Conservation (phyloP, 2,329 filamentous ascomycete species). For the Thelonectria olida region DNA sequence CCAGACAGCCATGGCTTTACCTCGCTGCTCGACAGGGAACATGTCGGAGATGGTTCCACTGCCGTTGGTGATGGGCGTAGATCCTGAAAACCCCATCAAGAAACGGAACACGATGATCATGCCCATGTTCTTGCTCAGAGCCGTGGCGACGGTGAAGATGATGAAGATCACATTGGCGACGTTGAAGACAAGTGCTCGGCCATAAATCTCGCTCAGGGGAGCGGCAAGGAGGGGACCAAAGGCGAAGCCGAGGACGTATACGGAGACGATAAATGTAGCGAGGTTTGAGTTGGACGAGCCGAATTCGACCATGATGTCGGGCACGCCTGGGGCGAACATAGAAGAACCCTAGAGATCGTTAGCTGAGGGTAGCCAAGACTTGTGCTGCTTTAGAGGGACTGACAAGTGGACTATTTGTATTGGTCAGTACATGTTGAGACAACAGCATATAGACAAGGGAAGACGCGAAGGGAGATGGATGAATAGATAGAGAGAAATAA, state of each 20-base stretch:
- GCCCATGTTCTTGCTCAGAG: conserved; percentile 69
- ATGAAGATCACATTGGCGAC: conserved; percentile 62
- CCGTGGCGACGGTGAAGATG: conserved; percentile 55
- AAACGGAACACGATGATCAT: conserved; percentile 71
- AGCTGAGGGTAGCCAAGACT: neutral
- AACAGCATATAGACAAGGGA: neutral
- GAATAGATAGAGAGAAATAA: neutral
- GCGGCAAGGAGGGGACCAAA: conserved; percentile 71
- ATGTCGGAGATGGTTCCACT: conserved; percentile 74
- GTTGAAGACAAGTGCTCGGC: conserved; percentile 53
- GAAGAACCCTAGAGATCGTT: conserved; percentile 36
- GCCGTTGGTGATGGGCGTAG: conserved; percentile 72
- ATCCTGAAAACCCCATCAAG: conserved; percentile 67
- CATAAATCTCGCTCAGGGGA: conserved; percentile 70
- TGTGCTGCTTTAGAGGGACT: neutral
- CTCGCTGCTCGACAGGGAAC: conserved; percentile 66
- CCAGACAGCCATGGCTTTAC: conserved; percentile 71
- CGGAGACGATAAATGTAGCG: conserved; percentile 53
- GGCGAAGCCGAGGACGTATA: conserved; percentile 60
- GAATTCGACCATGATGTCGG: conserved; percentile 57
- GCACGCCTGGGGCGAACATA: conserved; percentile 50
- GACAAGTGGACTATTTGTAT: conserved; percentile 33
- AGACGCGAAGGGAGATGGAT: neutral
- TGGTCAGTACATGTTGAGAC: conserved; percentile 5
- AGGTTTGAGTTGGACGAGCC: conserved; percentile 48